Evolutionary conservation across 2,329 filamentous ascomycete genomes (phyloP).

Genomic region (Elsinoe australis): DNA sequence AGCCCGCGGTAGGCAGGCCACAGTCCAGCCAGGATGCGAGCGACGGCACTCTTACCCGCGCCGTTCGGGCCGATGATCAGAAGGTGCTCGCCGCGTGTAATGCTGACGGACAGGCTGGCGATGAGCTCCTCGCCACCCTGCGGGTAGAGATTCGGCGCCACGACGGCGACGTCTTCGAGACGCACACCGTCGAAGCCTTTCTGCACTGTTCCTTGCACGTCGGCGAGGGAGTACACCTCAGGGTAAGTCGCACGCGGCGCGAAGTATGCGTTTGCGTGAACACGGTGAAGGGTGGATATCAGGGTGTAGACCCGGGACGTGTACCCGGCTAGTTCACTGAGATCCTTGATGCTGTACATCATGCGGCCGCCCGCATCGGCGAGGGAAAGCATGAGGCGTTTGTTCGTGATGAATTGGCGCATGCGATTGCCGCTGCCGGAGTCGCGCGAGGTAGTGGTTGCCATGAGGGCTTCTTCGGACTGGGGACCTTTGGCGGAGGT

Average conservation of each 20-base stretch:
- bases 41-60: conserved; percentile 82
- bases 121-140: conserved; percentile 86
- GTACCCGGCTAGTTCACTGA: conserved; percentile 90
- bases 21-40: conserved; percentile 78
- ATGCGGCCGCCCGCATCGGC: conserved; percentile 93
- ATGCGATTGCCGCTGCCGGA: conserved; percentile 59
- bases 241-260: conserved; percentile 56
- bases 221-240: conserved; percentile 81
- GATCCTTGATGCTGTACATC: conserved; percentile 99
- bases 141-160: conserved; percentile 81
- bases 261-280: conserved; percentile 84
- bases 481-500: background rate
- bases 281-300: conserved; percentile 87
- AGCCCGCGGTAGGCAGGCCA: conserved; percentile 96
- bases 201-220: conserved; percentile 88
- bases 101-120: conserved; percentile 79
- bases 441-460: conserved; percentile 15
- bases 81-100: conserved; percentile 84
- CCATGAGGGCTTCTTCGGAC: conserved; percentile 17
- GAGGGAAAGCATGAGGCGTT: conserved; percentile 92
- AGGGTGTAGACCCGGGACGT: conserved; percentile 93
- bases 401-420: conserved; percentile 99
- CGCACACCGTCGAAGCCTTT: conserved; percentile 92
- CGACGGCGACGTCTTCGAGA: conserved; percentile 85
- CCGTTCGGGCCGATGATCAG: conserved; percentile 93